Conservation (phyloP, 2,329 filamentous ascomycete species). For the Colletotrichum viniferum region DNA sequence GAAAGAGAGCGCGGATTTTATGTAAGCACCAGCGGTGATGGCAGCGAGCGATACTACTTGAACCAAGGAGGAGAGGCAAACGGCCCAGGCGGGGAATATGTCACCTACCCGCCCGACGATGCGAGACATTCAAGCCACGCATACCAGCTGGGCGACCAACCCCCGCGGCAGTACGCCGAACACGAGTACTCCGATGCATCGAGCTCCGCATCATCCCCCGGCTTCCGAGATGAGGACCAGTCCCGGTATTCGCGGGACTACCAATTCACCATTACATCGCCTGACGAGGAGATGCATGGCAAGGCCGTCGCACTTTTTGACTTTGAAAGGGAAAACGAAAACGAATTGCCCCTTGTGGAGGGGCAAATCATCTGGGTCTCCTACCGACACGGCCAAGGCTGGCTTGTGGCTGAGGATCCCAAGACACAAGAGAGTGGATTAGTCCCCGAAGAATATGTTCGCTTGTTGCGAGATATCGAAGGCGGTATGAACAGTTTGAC, state of each 20-base stretch:
- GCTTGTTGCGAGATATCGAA: conserved; percentile 89
- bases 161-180: conserved; percentile 48
- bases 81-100: conserved; percentile 78
- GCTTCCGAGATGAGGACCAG: conserved; percentile 66
- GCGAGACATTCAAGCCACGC: conserved; percentile 59
- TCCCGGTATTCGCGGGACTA: conserved; percentile 90
- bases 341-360: conserved; percentile 89
- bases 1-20: conserved; percentile 71
- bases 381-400: conserved; percentile 94
- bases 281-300: conserved; percentile 97
- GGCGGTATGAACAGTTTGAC: conserved; percentile 80
- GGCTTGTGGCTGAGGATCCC: conserved; percentile 95
- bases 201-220: conserved; percentile 63
- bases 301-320: conserved; percentile 96
- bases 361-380: conserved; percentile 97
- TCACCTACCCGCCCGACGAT: conserved; percentile 76
- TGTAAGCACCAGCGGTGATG: conserved; percentile 70
- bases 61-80: conserved; percentile 72
- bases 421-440: conserved; percentile 93
- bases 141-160: conserved; percentile 50
- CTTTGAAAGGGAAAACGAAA: conserved; percentile 94
- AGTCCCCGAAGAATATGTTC: conserved; percentile 95
- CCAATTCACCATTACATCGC: conserved; percentile 92
- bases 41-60: conserved; percentile 76
- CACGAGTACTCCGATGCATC: conserved; percentile 64